Base-by-base conservation (phyloP, 495 filamentous ascomycete species). In the Aspergillus funiculosus region DNA sequence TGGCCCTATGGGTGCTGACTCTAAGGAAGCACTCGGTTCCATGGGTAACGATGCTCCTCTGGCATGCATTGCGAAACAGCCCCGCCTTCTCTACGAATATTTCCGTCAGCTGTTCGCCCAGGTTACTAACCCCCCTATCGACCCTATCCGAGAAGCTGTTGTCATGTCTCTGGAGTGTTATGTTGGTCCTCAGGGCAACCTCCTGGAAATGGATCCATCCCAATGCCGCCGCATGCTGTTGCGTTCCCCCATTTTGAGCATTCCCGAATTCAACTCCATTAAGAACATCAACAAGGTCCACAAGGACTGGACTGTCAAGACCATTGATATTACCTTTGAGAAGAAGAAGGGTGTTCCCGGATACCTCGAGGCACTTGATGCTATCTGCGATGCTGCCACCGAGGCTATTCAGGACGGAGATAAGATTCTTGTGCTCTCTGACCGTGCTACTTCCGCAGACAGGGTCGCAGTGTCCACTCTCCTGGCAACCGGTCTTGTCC, bases 81-180 rank as follows among this genome's bases (percentile, higher is more conserved):
- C 92, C 43, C 88, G 91, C 56, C 74, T 97, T 43, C 79, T 97
- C 29, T 95, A 87, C 62, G 92, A 99, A 64, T 99, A 99, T 67
- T 99, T 97, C 83, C 83, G 94, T 22, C 88, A 99, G 71, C 83
- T 99, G 22, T 99, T 99, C 62, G 92, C 92, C 6, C 92, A 99
- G 73, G 92, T 99, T 64, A 99, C 92, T 26, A 99, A 99, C 62
- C 92, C 92, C 46, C 92, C 92, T 5, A 99, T 99, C 62, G 92
- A 99, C 59, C 92, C 92, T 5, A 99, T 99, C 56, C 79, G 92
- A 67, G 92, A 99, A 72, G 92, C 92, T 13, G 92, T 97, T 48
- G 92, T 99, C 62, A 99, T 99, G 92, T 97, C 94, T 35, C 69
- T 97, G 25, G 94, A 95, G 56, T 94, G 94, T 59, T 99, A 97